Percentiles rank a stretch among this genome's conserved stretches.
Evolutionary conservation across 78 protist genomes (phyloP).

Genomic region (Speleostelium caveatum): DNA sequence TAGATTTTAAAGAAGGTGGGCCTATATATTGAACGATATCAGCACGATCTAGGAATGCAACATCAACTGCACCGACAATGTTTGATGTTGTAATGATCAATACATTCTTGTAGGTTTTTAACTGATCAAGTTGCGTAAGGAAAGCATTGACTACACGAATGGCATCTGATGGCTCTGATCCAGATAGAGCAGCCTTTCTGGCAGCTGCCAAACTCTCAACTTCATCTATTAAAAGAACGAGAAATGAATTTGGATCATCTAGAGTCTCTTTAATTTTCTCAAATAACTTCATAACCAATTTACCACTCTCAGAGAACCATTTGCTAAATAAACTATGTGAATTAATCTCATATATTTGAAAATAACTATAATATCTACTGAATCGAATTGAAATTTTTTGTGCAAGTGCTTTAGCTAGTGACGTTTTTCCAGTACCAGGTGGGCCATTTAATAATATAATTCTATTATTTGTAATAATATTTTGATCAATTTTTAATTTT

Average conservation of each 20-base stretch:
- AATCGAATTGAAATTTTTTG: slow-evolving; percentile 93
- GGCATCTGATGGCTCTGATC: slow-evolving; percentile 97
- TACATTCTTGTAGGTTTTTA: slow-evolving; percentile 84
- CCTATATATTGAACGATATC: slow-evolving; percentile 95
- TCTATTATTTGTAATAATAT: slow-evolving; percentile 60
- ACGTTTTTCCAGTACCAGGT: slow-evolving; percentile 98
- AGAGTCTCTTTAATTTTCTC: slow-evolving; percentile 75
- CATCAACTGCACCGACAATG: slow-evolving; percentile 86
- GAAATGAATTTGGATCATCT: slow-evolving; percentile 78
- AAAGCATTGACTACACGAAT: slow-evolving; percentile 98
- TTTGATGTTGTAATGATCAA: slow-evolving; percentile 95
- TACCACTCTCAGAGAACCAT: slow-evolving; percentile 99
- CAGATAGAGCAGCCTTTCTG: slow-evolving; percentile 83
- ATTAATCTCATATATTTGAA: slow-evolving; percentile 89
- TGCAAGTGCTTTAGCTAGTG: slow-evolving; percentile 92
- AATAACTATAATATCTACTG: slow-evolving; percentile 16
- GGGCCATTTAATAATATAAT: slow-evolving; percentile 97
- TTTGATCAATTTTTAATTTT: slow-evolving; percentile 69
- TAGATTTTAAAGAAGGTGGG: slow-evolving; percentile 84
- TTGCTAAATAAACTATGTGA: slow-evolving; percentile 95
- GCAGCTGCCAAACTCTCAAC: slow-evolving; percentile 97
- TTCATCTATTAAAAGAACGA: slow-evolving; percentile 87
- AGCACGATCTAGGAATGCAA: slow-evolving; percentile 97
- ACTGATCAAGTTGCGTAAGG: slow-evolving; percentile 96
- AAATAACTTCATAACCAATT: slow-evolving; percentile 94